Conservation (phyloP, 2,329 filamentous ascomycete species). For the Arachnomyces sp. region DNA sequence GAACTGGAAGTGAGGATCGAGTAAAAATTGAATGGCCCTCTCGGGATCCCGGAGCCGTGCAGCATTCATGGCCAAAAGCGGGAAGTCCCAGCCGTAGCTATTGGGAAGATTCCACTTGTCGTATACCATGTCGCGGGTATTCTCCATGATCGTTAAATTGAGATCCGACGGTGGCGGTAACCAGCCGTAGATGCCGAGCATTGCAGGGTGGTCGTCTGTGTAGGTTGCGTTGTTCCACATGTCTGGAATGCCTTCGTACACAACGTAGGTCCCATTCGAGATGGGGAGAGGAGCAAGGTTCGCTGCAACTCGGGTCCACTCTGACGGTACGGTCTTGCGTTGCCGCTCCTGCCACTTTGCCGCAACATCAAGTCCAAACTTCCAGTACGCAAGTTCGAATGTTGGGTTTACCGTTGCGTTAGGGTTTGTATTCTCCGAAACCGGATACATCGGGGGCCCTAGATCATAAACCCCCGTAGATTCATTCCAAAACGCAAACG, state of each 20-base stretch:
- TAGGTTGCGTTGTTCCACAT: slow-evolving; percentile 35
- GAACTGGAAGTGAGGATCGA: slow-evolving; percentile 46
- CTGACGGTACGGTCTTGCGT: slow-evolving; percentile 32
- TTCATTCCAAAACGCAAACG: slow-evolving; percentile 48
- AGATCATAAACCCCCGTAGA: slow-evolving; percentile 46
- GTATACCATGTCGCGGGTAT: slow-evolving; percentile 34
- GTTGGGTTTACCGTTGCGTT: slow-evolving; percentile 50
- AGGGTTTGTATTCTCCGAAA: slow-evolving; percentile 51
- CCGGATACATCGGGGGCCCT: slow-evolving; percentile 44
- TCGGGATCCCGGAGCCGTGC: slow-evolving; percentile 35
- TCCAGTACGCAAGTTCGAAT: slow-evolving; percentile 55
- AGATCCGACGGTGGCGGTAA: slow-evolving; percentile 34
- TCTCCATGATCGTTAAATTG: slow-evolving; percentile 26
- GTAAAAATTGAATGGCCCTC: slow-evolving; percentile 34
- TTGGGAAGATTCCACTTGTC: slow-evolving; percentile 36
- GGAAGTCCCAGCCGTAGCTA: slow-evolving; percentile 42
- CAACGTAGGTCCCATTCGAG: slow-evolving; percentile 43
- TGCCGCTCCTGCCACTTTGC: slow-evolving; percentile 45
- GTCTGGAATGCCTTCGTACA: slow-evolving; percentile 45
- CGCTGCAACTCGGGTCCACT: slow-evolving; percentile 43
- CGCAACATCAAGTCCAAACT: slow-evolving; percentile 50
- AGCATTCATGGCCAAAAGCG: slow-evolving; percentile 41
- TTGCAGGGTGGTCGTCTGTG: slow-evolving; percentile 37
- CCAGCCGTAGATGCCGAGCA: slow-evolving; percentile 39
- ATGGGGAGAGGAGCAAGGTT: slow-evolving; percentile 48